Base-by-base conservation (phyloP, 495 filamentous ascomycete species). In the Aspergillus olivimuriae region DNA sequence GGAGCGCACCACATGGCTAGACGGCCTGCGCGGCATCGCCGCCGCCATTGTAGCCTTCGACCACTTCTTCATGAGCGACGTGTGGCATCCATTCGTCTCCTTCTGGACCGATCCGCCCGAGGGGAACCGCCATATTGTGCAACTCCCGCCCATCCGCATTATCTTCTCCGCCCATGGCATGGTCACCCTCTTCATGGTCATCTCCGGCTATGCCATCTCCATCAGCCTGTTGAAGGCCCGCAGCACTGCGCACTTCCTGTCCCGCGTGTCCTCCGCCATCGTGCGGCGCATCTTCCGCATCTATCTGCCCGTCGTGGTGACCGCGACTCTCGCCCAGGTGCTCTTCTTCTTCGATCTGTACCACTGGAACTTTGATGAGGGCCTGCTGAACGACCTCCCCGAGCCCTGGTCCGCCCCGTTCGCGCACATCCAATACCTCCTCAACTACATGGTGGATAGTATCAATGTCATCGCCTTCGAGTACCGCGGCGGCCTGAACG, bases 111-210 rank as follows among this genome's bases (percentile, higher is more conserved):
- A 62, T 10, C 53, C 52, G 2, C 47, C 49, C 39, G 66, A 68
- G 19, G 41, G 66, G 21, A 71, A 69, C 40, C 57, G 68, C 24
- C 56, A 66, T 33, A 52, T 75, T 36, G 60, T 80, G 26, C 80
- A 82, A 58, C 60, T 82, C 7, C 79, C 78, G 4, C 71, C 74
- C 40, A 38, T 81, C 9, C 65, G 75, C n/a, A 58, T 82, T 17
- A 48, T 81, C 5, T 78, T 72, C 54, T 69, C 70, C 2, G 75
- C 72, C 20, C 66, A 71, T 11, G 72, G 75, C 1, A 80, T 81
- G 77, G 79, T 83, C 4, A 67, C 75, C 44, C 66, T 81, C 17
- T 82, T 83, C 61, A 81, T 80, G 63, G 72, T 81, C 34, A 77
- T 83, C n/a, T 80, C 77, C 4, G 76, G 78, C 20, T 78, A 75